These are phyloP conservation scores for Tylopilus sp. DNA, from an alignment of 1,284 basidiomycete genomes.

Conservation along the genomic window DNA sequence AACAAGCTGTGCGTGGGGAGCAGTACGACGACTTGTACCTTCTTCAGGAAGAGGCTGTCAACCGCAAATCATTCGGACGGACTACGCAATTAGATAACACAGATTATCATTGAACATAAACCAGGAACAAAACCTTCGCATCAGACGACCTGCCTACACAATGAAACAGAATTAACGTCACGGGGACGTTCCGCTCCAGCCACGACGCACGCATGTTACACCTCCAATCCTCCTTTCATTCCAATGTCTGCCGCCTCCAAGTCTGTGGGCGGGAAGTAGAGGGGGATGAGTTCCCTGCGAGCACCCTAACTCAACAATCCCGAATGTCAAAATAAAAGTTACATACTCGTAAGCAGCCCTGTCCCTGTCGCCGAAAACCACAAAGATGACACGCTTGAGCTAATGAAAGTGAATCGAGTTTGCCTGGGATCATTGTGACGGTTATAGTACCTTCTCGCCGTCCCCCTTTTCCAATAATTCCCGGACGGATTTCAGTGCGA, in stretches of 20 bases:
- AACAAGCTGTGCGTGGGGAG: no score
- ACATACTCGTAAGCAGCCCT: slow-evolving; percentile 60
- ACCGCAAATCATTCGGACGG: no score
- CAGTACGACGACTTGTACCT: no score
- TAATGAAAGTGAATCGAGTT: slow-evolving; percentile 38
- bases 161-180: not conserved
- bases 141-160: not conserved
- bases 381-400: slow-evolving; percentile 71
- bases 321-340: not conserved
- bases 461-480: slow-evolving; percentile 53
- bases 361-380: slow-evolving; percentile 64
- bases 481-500: slow-evolving; percentile 60
- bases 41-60: no score
- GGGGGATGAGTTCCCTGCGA: slow-evolving; percentile 50
- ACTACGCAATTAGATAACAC: no score
- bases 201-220: not conserved
- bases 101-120: not conserved
- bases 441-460: slow-evolving; percentile 44
- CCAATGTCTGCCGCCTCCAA: not conserved
- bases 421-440: not conserved
- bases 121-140: not conserved
- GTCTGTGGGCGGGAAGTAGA: slow-evolving; percentile 46
- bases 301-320: not conserved
- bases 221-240: not conserved
- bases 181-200: not conserved